Percentiles rank a stretch among this genome's conserved stretches.
Conservation (phyloP, 2,329 filamentous ascomycete species). For the Cordyceps militaris region DNA sequence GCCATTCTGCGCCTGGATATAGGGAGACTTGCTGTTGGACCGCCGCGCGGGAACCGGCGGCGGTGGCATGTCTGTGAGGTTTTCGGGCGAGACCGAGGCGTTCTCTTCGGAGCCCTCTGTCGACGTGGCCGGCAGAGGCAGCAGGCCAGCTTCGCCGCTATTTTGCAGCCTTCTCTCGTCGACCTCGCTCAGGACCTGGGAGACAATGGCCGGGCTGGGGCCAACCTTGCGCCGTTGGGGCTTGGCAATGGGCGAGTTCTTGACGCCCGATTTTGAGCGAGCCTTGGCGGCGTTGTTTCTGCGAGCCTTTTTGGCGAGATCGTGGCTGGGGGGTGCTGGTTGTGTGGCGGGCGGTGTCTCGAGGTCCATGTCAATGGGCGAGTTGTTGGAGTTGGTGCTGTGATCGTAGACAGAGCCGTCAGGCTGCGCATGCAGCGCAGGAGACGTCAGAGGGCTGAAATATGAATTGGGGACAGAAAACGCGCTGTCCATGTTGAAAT, state of each 20-base stretch:
- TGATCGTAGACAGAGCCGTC: slow-evolving; percentile 43
- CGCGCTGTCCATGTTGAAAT: slow-evolving; percentile 53
- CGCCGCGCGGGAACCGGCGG: slow-evolving; percentile 59
- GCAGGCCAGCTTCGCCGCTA: slow-evolving; percentile 33
- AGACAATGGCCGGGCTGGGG: slow-evolving; percentile 48
- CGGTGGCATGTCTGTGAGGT: slow-evolving; percentile 58
- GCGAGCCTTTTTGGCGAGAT: slow-evolving; percentile 43
- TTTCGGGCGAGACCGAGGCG: slow-evolving; percentile 57
- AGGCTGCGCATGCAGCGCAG: slow-evolving; percentile 67
- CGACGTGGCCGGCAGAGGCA: slow-evolving; percentile 30
- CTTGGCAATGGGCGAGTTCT: slow-evolving; percentile 68
- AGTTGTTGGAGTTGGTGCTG: slow-evolving; percentile 41
- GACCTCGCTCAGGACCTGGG: slow-evolving; percentile 48
- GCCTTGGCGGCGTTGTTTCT: slow-evolving; percentile 47
- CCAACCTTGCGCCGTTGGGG: slow-evolving; percentile 49
- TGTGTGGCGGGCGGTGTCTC: slow-evolving; percentile 33
- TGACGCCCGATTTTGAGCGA: slow-evolving; percentile 46
- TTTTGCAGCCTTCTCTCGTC: slow-evolving; percentile 32
- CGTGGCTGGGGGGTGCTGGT: slow-evolving; percentile 34
- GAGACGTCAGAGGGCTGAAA: slow-evolving; percentile 78
- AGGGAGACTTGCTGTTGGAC: slow-evolving; percentile 61
- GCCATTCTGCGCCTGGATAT: slow-evolving; percentile 49
- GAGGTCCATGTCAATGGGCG: slow-evolving; percentile 51
- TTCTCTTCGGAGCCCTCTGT: slow-evolving; percentile 57
- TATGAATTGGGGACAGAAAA: slow-evolving; percentile 64